Evolutionary conservation across 352 stramenopile genomes (phyloP), one percentile per base, ranked within the genome.

Genomic region (Phytophthora sp.): DNA sequence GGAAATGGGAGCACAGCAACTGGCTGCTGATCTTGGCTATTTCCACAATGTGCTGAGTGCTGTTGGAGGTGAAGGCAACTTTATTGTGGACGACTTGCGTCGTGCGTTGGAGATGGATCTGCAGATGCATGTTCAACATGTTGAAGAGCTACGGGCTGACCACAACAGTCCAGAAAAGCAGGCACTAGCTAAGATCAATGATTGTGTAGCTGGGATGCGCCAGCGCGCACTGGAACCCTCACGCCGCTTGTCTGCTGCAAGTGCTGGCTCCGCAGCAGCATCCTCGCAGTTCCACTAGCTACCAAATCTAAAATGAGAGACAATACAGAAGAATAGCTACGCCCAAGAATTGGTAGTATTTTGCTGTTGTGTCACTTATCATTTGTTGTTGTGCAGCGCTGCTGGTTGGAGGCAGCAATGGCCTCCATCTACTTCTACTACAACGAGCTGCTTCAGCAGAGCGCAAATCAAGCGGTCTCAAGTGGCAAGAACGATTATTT

Each of bases 31-130:
- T 43, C 24, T 94, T 35, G 73, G 72, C 30, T 95, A 95, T 55
- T 92, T 94, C 34, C 66, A 89, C 57, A 95, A 93, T 46, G 84
- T 94, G 11, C 59, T 94, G 35, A 89, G 73, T 43, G 87, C 87
- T 0, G 76, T 95, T 13, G 82, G 84, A 4, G 77, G 64, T 24
- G 77, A 87, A 9, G 64, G 62, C 23, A 88, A 84, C 50, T 84
- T 85, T 17, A 69, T 88, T 5, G 48, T 86, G 17, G 72, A 88
- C 20, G 79, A 84, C 18, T 41, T 87, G 56, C 72, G 72, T 34
- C 37, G 55, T 17, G 62, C 69, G n/a, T 64, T 89, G n/a, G 72
- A 82, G 28, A 66, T 76, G 41, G 57, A 76, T 30, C 15, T 66
- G 10, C 60, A 64, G 9, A 46, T 54, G 1, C 77, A 87, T 50